Evolutionary conservation across 352 stramenopile species (phyloP), one percentile per base, ranked within the genome.

Genomic region (Phytophthora cajani): DNA sequence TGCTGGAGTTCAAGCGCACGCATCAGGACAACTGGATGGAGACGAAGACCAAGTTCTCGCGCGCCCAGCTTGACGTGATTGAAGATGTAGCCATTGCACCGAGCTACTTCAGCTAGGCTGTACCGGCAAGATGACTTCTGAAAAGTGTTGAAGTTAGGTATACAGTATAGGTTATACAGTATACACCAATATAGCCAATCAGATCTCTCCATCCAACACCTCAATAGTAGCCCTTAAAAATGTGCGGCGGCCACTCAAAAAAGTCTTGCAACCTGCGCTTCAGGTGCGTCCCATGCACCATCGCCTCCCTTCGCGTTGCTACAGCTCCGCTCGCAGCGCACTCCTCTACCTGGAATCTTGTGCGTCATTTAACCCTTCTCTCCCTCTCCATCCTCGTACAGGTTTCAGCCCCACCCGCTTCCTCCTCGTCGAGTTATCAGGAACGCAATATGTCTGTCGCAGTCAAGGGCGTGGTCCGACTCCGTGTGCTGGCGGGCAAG

Each of bases 11-110:
- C 58, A 92, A 92, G 65, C 85, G 87, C 58, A 91, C 85, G 16
- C 87, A 95, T 57, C 87, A 95, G 64, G 87, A 95, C 74, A 92
- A 90, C 68, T 95, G 87, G 87, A 71, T 84, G 30, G 82, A 93
- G 73, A 90, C 79, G 54, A 93, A 92, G 74, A 55, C 67, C 49
- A 77, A 71, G 59, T 90, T 94, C 53, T 81, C 85, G 8, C 53
- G 64, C 12, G 67, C 77, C 30, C 85, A 94, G 64, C 84, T 91
- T 33, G 80, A 90, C 47, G 84, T 90, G 16, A 88, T 91, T 53
- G 84, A 93, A 73, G 87, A 95, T 58, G 80, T 91, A 33, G 72
- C 87, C 44, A 92, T 93, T 62, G 90, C 87, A 0, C 87, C 87
- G 0, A 85, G 79, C 44, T 95, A 95, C 75, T 94, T 91, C 68